Evolutionary conservation across 2,329 filamentous ascomycete species (phyloP), one percentile per base, ranked within the genome.

Genomic region (Pyricularia grisea): DNA sequence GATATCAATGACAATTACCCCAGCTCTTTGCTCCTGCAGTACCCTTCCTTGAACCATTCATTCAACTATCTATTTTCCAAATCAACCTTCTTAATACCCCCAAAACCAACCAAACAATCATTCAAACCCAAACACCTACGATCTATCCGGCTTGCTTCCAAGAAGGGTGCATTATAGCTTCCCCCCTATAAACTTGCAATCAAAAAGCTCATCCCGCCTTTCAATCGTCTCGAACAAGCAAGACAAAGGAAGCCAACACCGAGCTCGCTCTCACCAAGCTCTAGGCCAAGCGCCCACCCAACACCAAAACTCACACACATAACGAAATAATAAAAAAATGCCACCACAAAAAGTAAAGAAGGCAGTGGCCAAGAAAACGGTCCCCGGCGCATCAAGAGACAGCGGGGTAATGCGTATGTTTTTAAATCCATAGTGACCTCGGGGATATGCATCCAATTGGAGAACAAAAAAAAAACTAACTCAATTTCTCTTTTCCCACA

Each of bases 401-500:
- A 77, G 81, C 73, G 76, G 78, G 72, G 76, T 82, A 33, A 79
- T 82, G 74, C 78, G 82, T 82, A 76, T 60, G 76, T 71, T n/a
- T 9, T 2, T 3, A 12, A 7, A 28, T 11, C 5, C n/a, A n/a
- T n/a, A n/a, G n/a, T n/a, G n/a, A n/a, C 23, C 4, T 6, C 66
- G 66, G 33, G 36, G 9, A 33, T 33, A 33, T 12, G 2, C 11
- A 12, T 36, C 33, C 11, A 36, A 36, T 36, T 36, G 1, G 10
- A 36, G 33, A 36, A 11, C 28, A 55, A 66, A 10, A 67, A 72
- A 55, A 66, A 10, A 67, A 72, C 76, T 72, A 78, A 76, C 68
- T 70, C 71, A 25, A n/a, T 31, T 60, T 17, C 10, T 12, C 69
- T 17, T 12, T 69, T 17, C 69, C 20, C 55, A 12, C 14, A 9